Conservation (phyloP, 768 basidiomycete genomes). For the Amanita thiersii region DNA sequence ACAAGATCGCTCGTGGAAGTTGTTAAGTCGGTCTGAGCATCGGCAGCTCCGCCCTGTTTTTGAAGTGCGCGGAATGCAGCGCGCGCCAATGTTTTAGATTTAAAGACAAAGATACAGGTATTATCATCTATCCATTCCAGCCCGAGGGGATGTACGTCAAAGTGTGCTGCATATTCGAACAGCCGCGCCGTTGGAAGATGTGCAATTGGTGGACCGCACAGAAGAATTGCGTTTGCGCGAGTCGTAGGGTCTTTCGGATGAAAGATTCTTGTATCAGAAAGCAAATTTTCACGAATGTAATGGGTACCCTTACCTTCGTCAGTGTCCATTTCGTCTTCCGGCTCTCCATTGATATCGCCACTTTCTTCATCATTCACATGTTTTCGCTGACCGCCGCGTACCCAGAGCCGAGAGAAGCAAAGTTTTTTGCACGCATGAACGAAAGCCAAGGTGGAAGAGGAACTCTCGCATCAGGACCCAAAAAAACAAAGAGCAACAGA, state of each 20-base stretch:
- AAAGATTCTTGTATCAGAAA: background rate
- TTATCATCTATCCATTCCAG: conserved; percentile 85
- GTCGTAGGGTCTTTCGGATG: conserved; percentile 32
- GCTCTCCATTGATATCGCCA: conserved; percentile 20
- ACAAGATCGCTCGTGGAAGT: conserved; percentile 36
- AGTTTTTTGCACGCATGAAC: no score
- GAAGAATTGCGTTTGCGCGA: conserved; percentile 60
- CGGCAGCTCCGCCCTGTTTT: conserved; percentile 37
- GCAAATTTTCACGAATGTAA: no score
- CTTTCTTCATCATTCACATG: conserved; percentile 24
- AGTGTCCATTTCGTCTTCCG: conserved; percentile 27
- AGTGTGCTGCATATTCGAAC: conserved; percentile 78
- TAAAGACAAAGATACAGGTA: conserved; percentile 74
- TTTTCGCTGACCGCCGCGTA: conserved; percentile 34
- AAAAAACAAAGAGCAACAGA: no score
- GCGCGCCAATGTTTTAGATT: conserved; percentile 44
- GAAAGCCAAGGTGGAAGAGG: conserved; percentile 17
- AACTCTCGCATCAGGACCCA: conserved; percentile 39
- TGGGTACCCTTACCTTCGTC: conserved; percentile 28
- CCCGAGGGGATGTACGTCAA: conserved; percentile 64
- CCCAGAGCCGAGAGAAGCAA: no score
- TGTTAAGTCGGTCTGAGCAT: background rate
- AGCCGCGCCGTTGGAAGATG: conserved; percentile 69
- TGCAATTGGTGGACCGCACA: conserved; percentile 67
- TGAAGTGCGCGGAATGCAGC: conserved; percentile 41